A percentile compares a stretch with the other conserved stretches of the same genome.
phyloP scores from a whole-genome alignment of 352 stramenopile species.

The Thalassiosira sp. region DNA sequence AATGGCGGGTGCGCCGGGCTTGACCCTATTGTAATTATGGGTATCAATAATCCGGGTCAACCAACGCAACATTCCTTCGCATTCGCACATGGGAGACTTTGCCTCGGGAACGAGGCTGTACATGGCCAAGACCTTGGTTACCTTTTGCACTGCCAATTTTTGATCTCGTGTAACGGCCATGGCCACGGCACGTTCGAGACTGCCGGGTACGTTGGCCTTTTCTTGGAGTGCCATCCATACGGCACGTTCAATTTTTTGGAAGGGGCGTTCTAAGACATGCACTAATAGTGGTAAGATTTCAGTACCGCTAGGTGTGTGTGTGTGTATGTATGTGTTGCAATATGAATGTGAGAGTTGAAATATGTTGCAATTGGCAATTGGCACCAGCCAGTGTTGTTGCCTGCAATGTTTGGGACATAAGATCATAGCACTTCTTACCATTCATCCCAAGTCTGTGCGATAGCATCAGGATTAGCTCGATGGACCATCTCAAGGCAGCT shows the following conservation, averaged over 20 bases:
- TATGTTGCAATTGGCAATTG: too few species aligned
- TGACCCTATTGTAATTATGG: conserved; percentile 58
- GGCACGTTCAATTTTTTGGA: conserved; percentile 47
- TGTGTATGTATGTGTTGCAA: not conserved
- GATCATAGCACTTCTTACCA: conserved; percentile 10
- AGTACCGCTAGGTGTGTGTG: conserved; percentile 17
- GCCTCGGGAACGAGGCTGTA: conserved; percentile 61
- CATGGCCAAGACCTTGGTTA: conserved; percentile 65
- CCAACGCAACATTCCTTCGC: conserved; percentile 47
- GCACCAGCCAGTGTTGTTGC: too few species aligned
- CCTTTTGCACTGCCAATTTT: conserved; percentile 63
- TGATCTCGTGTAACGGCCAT: conserved; percentile 53
- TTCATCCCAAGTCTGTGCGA: conserved; percentile 64
- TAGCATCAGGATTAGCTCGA: conserved; percentile 59
- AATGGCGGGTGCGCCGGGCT: conserved; percentile 41
- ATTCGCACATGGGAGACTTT: conserved; percentile 55
- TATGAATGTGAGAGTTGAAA: too few species aligned
- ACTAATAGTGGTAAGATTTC: conserved; percentile 62
- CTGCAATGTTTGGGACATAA: not conserved
- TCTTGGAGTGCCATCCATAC: conserved; percentile 35
- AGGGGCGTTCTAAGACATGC: conserved; percentile 55
- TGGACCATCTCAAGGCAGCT: conserved; percentile 69
- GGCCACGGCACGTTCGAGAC: conserved; percentile 44
- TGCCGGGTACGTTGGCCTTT: conserved; percentile 41
- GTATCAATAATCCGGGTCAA: conserved; percentile 62